Evolutionary conservation across 768 basidiomycete species (phyloP), one percentile per base, ranked within the genome.

Genomic region (Boletus eberwhitei): DNA sequence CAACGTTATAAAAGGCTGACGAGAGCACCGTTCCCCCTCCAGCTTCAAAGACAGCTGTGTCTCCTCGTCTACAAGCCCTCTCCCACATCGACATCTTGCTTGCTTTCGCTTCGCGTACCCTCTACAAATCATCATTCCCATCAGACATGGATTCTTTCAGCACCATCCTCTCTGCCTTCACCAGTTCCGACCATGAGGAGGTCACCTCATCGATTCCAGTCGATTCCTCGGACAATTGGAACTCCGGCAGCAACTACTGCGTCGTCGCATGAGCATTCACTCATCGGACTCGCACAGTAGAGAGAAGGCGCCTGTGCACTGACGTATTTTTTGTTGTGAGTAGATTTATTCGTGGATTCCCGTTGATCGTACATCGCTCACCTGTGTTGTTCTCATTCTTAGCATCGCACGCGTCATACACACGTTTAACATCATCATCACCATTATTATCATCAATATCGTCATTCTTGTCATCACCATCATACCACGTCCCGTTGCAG

Each of bases 111-210:
- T 21, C 42, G 34, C n/a, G 35, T 12, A 9, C 32, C 29, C 4
- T 22, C 29, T 29, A 1, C 29, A 29, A 1, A 38, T 42, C 14
- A 2, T 32, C 50, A 36, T 37, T 58, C 13, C 3, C 40, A 37
- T 43, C 52, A 44, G 54, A 52, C 11, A 67, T 67, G 66, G 67
- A 67, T 44, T 52, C 58, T 29, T 62, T 67, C 50, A 58, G 4
- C 50, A 45, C 52, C n/a, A 31, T 59, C 45, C 37, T 60, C 26
- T 59, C 64, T 5, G 21, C 62, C 45, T 57, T 69, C 13, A 36
- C 47, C 34, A 43, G n/a, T 41, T 36, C 54, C 5, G 43, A 52
- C 29, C 16, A 44, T 1, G 52, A 52, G 9, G 58, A 65, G 35
- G 42, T 14, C 14, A 55, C 19, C 12, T 42, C 54, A 2, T 57